Evolutionary conservation across 23 red algal genomes (phyloP).

Genomic region (Pyropia yezoensis): DNA sequence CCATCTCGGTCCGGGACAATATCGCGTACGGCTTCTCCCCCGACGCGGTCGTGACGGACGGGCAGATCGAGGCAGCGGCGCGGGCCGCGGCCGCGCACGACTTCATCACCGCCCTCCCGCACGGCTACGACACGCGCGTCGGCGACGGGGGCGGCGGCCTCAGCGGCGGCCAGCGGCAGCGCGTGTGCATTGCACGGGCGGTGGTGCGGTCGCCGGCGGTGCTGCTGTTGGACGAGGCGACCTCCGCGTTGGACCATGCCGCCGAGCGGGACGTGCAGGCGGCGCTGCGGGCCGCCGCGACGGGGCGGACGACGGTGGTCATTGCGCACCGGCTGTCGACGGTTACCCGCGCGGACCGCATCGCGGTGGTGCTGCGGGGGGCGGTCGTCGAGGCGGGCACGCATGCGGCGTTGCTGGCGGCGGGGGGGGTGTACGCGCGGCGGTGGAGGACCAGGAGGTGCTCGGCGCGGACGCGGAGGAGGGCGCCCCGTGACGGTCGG

Average conservation of each 20-base stretch:
- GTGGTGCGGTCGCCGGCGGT: conserved; percentile 78
- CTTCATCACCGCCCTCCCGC: conserved; percentile 77
- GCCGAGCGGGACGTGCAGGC: conserved; percentile 69
- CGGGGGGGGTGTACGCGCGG: conserved; percentile 37
- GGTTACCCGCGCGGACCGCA: conserved; percentile 63
- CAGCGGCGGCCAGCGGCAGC: conserved; percentile 86
- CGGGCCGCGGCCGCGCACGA: conserved; percentile 81
- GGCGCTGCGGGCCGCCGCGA: conserved; percentile 51
- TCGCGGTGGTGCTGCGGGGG: conserved; percentile 71
- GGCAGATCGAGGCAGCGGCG: conserved; percentile 45
- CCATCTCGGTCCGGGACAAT: neutral
- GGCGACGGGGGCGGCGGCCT: conserved; percentile 79
- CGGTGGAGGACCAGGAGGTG: conserved; percentile 57
- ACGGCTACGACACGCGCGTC: conserved; percentile 78
- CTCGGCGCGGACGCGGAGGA: neutral
- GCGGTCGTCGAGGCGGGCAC: conserved; percentile 56
- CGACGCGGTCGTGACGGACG: conserved; percentile 28
- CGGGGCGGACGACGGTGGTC: conserved; percentile 67
- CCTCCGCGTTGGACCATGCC: conserved; percentile 78
- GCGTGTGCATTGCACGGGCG: conserved; percentile 86
- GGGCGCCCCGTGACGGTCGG: no score
- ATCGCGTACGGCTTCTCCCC: no score
- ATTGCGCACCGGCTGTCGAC: conserved; percentile 89
- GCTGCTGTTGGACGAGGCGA: conserved; percentile 87
- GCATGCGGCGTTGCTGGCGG: conserved; percentile 36